Base-by-base conservation (phyloP, 2,329 filamentous ascomycete species). In the Dactylonectria macrodidyma region DNA sequence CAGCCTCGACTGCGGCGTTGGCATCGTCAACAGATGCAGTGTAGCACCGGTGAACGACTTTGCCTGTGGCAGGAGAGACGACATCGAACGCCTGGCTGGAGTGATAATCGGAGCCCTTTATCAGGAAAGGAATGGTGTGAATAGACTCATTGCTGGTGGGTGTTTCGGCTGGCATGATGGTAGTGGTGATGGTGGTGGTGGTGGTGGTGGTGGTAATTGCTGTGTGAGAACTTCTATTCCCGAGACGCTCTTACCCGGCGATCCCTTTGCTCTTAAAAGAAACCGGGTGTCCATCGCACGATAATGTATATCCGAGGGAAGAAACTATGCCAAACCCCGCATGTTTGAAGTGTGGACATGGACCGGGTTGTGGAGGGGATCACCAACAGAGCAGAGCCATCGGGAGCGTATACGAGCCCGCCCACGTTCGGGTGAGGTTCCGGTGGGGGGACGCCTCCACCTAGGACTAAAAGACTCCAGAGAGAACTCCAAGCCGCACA, bases 11-110 rank as follows among this genome's bases (percentile, higher is more conserved):
- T 10, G 90, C 87, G 10, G 83, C 80, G 19, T 87, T 80, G 33
- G 91, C 91, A 70, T 88, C 84, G 2, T 83, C 80, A 54, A 88
- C 87, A 44, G 86, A 82, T 3, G 90, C 89, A 38, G 87, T 89
- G 38, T 86, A 85, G 65, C 87, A 88, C 64, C 86, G 84, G 69
- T 87, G 83, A 76, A 90, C 84, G 46, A 89, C 77, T 14, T 87
- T 76, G 26, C 77, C 89, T 73, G 79, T 88, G 75, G 56, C 76
- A 2, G 92, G 92, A 57, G 85, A 88, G 70, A 84, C 80, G 41
- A 94, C 87, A 57, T 86, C 78, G 73, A 90, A 90, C 34, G 84
- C 85, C 38, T 81, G 83, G 2, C 78, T 74, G 2, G 87, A 84
- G 6, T 74, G 78, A 60, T 84, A 76, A 63, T 89, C 84, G 73